phyloP scores from a whole-genome alignment of 2,329 filamentous ascomycete species.

The Colletotrichum scovillei region DNA sequence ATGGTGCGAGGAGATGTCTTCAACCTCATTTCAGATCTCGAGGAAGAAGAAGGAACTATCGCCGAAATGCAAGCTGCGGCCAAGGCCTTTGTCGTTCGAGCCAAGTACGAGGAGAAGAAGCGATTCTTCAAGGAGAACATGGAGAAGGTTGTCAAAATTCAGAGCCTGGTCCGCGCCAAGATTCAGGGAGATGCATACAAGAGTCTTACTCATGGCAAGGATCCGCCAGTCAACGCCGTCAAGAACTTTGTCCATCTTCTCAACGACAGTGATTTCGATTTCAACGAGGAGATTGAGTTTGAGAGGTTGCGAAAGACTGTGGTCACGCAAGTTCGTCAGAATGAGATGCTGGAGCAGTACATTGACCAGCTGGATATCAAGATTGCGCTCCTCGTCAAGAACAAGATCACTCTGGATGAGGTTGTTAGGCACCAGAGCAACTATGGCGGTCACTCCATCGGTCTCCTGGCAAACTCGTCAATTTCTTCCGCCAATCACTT shows the following conservation, averaged over 20 bases:
- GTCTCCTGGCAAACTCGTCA: constrained; percentile 86
- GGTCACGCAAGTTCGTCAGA: constrained; percentile 95
- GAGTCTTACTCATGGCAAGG: constrained; percentile 94
- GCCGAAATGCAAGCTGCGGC: constrained; percentile 79
- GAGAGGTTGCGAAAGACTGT: constrained; percentile 95
- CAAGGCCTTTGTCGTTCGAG: constrained; percentile 79
- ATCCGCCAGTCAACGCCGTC: constrained; percentile 94
- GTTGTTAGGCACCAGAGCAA: constrained; percentile 97
- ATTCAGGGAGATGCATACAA: constrained; percentile 99
- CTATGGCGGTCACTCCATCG: constrained; percentile 89
- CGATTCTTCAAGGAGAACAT: constrained; percentile 95
- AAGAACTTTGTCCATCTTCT: constrained; percentile 98
- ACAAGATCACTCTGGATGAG: constrained; percentile 98
- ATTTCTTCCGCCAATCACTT: constrained; percentile 92
- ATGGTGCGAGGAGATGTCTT: constrained; percentile 80
- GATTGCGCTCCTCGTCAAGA: constrained; percentile 97
- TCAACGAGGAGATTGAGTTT: constrained; percentile 98
- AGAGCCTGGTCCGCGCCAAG: constrained; percentile 94
- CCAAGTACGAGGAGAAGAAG: constrained; percentile 84
- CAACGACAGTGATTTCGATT: constrained; percentile 98
- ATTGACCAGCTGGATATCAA: constrained; percentile 99
- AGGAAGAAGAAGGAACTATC: constrained; percentile 84
- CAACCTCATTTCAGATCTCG: constrained; percentile 78
- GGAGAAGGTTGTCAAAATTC: constrained; percentile 98
- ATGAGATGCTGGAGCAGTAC: constrained; percentile 97